These are phyloP conservation scores for Podosphaera xanthii DNA, from an alignment of 2,329 filamentous ascomycete species.

Conservation along the genomic window DNA sequence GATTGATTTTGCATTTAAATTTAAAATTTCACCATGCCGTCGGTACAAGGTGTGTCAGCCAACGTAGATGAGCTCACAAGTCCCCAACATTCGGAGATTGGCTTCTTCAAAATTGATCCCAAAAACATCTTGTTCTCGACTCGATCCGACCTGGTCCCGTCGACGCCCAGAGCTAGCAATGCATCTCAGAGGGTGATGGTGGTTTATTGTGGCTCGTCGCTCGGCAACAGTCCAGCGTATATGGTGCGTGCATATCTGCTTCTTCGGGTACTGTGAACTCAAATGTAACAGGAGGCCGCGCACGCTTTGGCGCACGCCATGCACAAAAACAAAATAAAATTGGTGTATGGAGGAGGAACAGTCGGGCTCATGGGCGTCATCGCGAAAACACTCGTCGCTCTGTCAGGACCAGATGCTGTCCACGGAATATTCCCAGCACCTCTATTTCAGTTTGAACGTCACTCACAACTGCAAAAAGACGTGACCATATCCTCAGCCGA, in stretches of 20 bases:
- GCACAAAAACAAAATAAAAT: conserved; percentile 51
- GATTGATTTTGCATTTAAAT: too few species aligned
- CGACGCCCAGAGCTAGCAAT: too few species aligned
- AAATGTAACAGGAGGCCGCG: conserved; percentile 31
- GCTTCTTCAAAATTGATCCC: too few species aligned
- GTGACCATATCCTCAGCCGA: conserved; percentile 16
- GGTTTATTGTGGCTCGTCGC: conserved; percentile 76
- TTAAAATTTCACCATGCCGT: too few species aligned
- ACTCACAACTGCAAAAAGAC: conserved; percentile 29
- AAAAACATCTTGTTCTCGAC: too few species aligned
- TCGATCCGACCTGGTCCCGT: too few species aligned
- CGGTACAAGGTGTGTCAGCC: too few species aligned
- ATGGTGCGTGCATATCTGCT: conserved; percentile 20
- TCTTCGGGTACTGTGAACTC: not conserved
- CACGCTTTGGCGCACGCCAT: conserved; percentile 50
- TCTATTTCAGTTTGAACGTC: conserved; percentile 54
- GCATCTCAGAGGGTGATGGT: too few species aligned
- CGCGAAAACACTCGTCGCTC: conserved; percentile 61
- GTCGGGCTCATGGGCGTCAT: conserved; percentile 90
- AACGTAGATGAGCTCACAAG: too few species aligned
- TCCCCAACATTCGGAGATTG: too few species aligned
- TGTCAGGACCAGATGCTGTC: conserved; percentile 59
- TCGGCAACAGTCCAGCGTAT: conserved; percentile 51
- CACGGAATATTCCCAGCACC: conserved; percentile 87
- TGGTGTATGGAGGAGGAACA: conserved; percentile 91